A percentile compares a stretch with the other conserved stretches of the same genome.
phyloP scores from a whole-genome alignment of 768 basidiomycete species.

The Boletus coccyginus region DNA sequence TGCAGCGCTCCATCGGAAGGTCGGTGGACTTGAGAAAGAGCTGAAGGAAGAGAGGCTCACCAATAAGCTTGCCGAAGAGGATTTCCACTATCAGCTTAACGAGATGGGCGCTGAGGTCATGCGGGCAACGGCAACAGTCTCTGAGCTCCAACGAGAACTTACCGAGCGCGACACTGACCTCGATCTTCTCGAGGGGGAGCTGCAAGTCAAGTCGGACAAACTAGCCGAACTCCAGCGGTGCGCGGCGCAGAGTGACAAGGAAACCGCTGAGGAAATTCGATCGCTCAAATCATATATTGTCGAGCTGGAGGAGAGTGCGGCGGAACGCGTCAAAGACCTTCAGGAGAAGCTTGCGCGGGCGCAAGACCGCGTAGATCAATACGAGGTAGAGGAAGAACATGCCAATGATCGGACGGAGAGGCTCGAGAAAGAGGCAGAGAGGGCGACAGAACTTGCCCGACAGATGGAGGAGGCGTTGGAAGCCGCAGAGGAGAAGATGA shows the following conservation, averaged over 20 bases:
- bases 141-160: constrained; percentile 46
- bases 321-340: constrained; percentile 52
- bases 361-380: constrained; percentile 43
- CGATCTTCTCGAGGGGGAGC: constrained; percentile 39
- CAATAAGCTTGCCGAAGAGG: constrained; percentile 36
- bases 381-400: constrained; percentile 46
- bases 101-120: constrained; percentile 32
- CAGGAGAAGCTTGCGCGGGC: constrained; percentile 51
- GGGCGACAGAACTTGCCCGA: constrained; percentile 51
- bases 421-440: constrained; percentile 51
- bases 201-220: constrained; percentile 35
- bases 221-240: constrained; percentile 23
- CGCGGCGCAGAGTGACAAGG: constrained; percentile 24
- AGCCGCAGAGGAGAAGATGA: constrained; percentile 70
- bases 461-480: constrained; percentile 79
- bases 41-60: constrained; percentile 51
- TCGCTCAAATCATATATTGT: constrained; percentile 48
- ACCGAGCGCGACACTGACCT: constrained; percentile 34
- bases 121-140: constrained; percentile 34
- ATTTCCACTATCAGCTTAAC: constrained; percentile 35
- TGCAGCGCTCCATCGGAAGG: constrained; percentile 46
- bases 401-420: constrained; percentile 47
- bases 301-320: constrained; percentile 59
- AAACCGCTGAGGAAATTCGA: constrained; percentile 32
- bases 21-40: constrained; percentile 56